phyloP scores from a whole-genome alignment of 495 filamentous ascomycete genomes.

The Xanthoparmelia taractica region DNA sequence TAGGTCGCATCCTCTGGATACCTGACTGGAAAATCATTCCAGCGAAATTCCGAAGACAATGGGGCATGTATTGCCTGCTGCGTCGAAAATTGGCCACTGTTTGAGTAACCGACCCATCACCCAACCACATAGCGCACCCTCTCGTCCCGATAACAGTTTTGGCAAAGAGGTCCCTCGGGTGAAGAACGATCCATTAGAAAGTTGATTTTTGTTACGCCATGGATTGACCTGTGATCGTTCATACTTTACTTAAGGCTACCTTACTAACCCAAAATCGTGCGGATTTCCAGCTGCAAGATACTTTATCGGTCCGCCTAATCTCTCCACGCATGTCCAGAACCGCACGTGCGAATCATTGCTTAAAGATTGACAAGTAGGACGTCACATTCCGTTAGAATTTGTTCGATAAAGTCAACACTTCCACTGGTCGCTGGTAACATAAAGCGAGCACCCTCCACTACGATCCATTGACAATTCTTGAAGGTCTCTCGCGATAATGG shows the following conservation, averaged over 20 bases:
- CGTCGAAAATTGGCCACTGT: constrained; percentile 34
- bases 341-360: not conserved
- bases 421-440: not conserved
- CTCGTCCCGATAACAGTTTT: not conserved
- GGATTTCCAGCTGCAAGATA: constrained; percentile 18
- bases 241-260: not conserved
- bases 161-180: constrained; percentile 8
- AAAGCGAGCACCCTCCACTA: not conserved
- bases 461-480: too few species aligned
- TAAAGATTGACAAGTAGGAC: too few species aligned
- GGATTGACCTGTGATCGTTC: too few species aligned
- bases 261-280: constrained; percentile 21
- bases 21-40: constrained; percentile 68
- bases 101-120: not conserved
- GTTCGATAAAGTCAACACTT: too few species aligned
- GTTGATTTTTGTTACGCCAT: too few species aligned
- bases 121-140: not conserved
- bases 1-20: constrained; percentile 79
- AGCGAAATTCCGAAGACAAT: constrained; percentile 57
- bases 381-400: too few species aligned
- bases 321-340: not conserved
- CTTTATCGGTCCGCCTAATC: constrained; percentile 7
- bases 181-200: not conserved
- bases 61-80: constrained; percentile 78
- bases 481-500: not conserved